These are phyloP conservation scores for Aegilops umbellulata DNA, from an alignment of 176 grass and related monocot genomes.

Conservation along the genomic window DNA sequence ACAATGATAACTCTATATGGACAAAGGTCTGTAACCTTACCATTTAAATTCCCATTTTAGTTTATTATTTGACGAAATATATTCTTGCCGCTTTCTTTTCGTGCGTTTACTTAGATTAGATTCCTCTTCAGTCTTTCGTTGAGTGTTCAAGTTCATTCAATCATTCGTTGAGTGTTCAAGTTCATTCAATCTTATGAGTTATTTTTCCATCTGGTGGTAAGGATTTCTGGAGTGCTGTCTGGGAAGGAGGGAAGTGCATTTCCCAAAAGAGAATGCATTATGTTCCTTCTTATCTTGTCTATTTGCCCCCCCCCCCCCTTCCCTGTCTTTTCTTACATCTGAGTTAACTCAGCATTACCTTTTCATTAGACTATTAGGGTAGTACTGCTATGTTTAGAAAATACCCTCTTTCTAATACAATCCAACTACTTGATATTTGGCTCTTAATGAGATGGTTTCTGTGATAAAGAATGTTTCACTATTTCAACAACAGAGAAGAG, in stretches of 20 bases:
- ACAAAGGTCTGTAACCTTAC: constrained; percentile 56
- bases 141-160: neutral
- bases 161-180: neutral
- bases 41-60: neutral
- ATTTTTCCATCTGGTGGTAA: constrained; percentile 1
- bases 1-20: constrained; percentile 71
- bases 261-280: neutral
- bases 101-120: neutral
- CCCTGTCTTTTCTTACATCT: neutral
- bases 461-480: neutral
- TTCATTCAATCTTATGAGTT: neutral
- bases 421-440: neutral
- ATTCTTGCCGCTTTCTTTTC: neutral
- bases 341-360: neutral
- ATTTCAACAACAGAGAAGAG: constrained; percentile 7
- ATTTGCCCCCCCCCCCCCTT: neutral
- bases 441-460: neutral
- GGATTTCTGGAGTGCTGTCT: neutral
- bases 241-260: constrained; percentile 5
- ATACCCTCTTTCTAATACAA: neutral
- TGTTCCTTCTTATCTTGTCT: neutral
- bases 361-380: neutral
- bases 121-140: neutral
- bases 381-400: neutral
- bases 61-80: constrained; percentile 9